Evolutionary conservation across 2,329 filamentous ascomycete species (phyloP).

Genomic region (Microsporum audouinii): DNA sequence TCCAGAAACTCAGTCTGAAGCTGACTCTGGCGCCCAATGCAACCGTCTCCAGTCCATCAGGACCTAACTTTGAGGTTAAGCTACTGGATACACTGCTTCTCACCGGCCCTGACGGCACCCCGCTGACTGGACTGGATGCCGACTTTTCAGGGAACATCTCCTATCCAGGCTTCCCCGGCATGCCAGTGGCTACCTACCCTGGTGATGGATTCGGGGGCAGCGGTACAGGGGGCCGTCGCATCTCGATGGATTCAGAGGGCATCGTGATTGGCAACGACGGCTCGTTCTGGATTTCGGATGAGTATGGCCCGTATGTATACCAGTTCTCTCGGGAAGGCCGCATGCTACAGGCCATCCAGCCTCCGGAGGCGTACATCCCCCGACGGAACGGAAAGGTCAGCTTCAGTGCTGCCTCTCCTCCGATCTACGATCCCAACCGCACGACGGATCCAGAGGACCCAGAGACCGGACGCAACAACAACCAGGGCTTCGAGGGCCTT

Average conservation of each 20-base stretch:
- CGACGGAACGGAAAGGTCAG: slow-evolving; percentile 49
- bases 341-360: slow-evolving; percentile 53
- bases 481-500: slow-evolving; percentile 64
- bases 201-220: slow-evolving; percentile 57
- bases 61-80: slow-evolving; percentile 49
- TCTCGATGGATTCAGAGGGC: slow-evolving; percentile 56
- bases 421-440: slow-evolving; percentile 44
- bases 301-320: slow-evolving; percentile 61
- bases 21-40: slow-evolving; percentile 45
- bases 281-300: slow-evolving; percentile 58
- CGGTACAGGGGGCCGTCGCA: slow-evolving; percentile 48
- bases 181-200: slow-evolving; percentile 52
- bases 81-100: slow-evolving; percentile 57
- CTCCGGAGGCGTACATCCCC: slow-evolving; percentile 54
- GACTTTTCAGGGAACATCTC: slow-evolving; percentile 43
- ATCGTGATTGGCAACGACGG: slow-evolving; percentile 50
- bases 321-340: slow-evolving; percentile 48
- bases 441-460: slow-evolving; percentile 46
- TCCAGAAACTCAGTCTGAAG: slow-evolving; percentile 55
- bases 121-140: slow-evolving; percentile 53
- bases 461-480: slow-evolving; percentile 54
- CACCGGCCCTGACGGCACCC: slow-evolving; percentile 50
- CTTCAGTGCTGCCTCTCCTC: slow-evolving; percentile 55
- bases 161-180: slow-evolving; percentile 48
- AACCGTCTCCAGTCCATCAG: slow-evolving; percentile 42